A percentile compares a stretch with the other conserved stretches of the same genome.
Evolutionary conservation across 805 yeast genomes (phyloP).

Genomic region (Barnettozyma sucrosica): DNA sequence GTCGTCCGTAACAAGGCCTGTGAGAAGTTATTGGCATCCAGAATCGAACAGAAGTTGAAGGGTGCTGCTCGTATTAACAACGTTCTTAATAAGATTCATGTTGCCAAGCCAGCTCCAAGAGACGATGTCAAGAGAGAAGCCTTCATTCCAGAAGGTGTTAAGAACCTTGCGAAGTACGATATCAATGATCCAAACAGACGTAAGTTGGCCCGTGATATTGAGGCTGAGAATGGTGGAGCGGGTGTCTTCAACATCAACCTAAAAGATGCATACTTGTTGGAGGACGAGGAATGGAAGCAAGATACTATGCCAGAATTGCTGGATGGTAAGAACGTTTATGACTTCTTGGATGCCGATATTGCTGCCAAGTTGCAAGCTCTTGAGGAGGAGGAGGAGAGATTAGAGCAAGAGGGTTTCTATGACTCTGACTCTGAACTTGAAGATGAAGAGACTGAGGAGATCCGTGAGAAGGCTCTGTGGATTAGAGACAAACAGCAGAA

Average conservation of each 20-base stretch:
- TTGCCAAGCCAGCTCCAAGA: conserved; percentile 82
- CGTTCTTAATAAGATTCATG: conserved; percentile 92
- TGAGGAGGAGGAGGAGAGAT: conserved; percentile 94
- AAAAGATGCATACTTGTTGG: conserved; percentile 86
- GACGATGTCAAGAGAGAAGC: conserved; percentile 81
- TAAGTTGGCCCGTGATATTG: conserved; percentile 79
- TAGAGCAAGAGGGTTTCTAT: conserved; percentile 92
- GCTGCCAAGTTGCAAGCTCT: conserved; percentile 88
- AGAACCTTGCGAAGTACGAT: conserved; percentile 60
- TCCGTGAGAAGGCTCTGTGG: conserved; percentile 88
- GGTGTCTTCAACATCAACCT: conserved; percentile 94
- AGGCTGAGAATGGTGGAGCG: conserved; percentile 95
- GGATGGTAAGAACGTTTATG: conserved; percentile 95
- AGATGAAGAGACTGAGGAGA: conserved; percentile 62
- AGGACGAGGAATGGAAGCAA: conserved; percentile 96
- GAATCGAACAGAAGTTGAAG: conserved; percentile 95
- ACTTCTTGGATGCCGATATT: conserved; percentile 94
- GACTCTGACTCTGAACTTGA: conserved; percentile 73
- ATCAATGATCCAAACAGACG: conserved; percentile 76
- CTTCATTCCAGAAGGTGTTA: conserved; percentile 73
- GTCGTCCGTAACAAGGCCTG: conserved; percentile 94
- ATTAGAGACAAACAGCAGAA: conserved; percentile 91
- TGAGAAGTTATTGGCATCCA: conserved; percentile 89
- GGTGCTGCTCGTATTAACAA: conserved; percentile 84
- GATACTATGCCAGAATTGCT: conserved; percentile 95